Evolutionary conservation across 83 land plant genomes (phyloP).

Genomic region (Larix sibirica): DNA sequence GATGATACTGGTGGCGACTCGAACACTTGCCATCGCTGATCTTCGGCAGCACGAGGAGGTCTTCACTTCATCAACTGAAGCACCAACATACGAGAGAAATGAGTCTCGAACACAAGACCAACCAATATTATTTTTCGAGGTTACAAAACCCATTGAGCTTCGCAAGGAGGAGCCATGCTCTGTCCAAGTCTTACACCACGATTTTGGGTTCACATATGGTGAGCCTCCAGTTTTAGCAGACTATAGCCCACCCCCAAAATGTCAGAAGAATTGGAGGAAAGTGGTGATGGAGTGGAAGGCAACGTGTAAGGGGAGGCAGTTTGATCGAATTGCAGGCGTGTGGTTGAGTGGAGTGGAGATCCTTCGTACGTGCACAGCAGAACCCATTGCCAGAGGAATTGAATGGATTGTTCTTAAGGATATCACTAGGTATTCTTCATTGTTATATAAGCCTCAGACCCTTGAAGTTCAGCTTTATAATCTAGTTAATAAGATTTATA

Average conservation of each 20-base stretch:
- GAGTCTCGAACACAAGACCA: background rate
- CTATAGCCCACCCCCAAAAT: constrained; percentile 19
- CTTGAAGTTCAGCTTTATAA: constrained; percentile 34
- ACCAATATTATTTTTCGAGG: background rate
- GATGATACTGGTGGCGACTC: background rate
- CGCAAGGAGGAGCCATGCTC: background rate
- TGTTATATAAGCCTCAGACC: constrained; percentile 37
- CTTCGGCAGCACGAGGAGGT: background rate
- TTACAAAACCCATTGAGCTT: constrained; percentile 5
- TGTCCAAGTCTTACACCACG: background rate
- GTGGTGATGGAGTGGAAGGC: constrained; percentile 83
- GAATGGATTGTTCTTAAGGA: constrained; percentile 75
- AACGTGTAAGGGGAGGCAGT: constrained; percentile 79
- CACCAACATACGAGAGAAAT: background rate
- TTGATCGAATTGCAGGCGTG: constrained; percentile 53
- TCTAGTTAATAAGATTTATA: constrained; percentile 38
- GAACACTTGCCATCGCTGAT: background rate
- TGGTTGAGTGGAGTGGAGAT: constrained; percentile 64
- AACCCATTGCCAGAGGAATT: constrained; percentile 71
- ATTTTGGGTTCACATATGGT: constrained; percentile 20
- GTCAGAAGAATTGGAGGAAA: constrained; percentile 39
- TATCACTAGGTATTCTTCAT: constrained; percentile 69
- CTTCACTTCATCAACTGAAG: background rate
- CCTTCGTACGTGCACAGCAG: constrained; percentile 93
- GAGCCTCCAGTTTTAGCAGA: constrained; percentile 11